phyloP scores from a whole-genome alignment of 257 asterid genomes.

The Handroanthus guayacan region DNA sequence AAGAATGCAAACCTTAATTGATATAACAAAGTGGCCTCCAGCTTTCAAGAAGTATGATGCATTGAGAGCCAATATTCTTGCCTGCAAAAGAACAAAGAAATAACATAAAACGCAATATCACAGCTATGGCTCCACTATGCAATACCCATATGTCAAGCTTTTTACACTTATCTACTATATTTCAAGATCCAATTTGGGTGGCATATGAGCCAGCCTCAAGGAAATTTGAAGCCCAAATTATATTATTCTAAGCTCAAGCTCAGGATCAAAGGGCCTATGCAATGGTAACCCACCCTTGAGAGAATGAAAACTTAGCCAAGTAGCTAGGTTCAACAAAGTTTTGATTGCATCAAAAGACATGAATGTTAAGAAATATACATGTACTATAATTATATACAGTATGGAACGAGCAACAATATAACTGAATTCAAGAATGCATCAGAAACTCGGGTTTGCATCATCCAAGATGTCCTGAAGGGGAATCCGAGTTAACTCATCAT shows the following conservation, averaged over 20 bases:
- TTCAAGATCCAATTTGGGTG: too few species aligned
- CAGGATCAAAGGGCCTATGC: not conserved
- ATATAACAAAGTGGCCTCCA: conserved; percentile 90
- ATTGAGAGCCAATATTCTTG: conserved; percentile 88
- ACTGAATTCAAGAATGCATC: conserved; percentile 52
- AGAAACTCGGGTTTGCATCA: conserved; percentile 95
- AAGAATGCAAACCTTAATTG: conserved; percentile 69
- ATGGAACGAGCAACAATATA: not conserved
- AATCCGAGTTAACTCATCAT: conserved; percentile 95
- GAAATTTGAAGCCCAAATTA: too few species aligned
- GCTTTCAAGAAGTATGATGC: conserved; percentile 86
- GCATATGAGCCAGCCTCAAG: too few species aligned
- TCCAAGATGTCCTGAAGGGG: conserved; percentile 92
- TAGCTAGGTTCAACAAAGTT: not conserved
- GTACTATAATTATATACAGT: not conserved
- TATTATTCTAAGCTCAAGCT: too few species aligned
- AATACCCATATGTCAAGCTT: not conserved
- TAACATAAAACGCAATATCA: not conserved
- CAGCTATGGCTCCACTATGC: too few species aligned
- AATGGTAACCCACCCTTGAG: not conserved
- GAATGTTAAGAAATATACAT: not conserved
- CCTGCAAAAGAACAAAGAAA: conserved; percentile 52
- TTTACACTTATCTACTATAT: not conserved
- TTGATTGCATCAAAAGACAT: not conserved
- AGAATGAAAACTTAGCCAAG: not conserved